A percentile compares a stretch with the other conserved stretches of the same genome.
Conservation (phyloP, 202 grass and related monocot species). For the Elaeis oleifera region DNA sequence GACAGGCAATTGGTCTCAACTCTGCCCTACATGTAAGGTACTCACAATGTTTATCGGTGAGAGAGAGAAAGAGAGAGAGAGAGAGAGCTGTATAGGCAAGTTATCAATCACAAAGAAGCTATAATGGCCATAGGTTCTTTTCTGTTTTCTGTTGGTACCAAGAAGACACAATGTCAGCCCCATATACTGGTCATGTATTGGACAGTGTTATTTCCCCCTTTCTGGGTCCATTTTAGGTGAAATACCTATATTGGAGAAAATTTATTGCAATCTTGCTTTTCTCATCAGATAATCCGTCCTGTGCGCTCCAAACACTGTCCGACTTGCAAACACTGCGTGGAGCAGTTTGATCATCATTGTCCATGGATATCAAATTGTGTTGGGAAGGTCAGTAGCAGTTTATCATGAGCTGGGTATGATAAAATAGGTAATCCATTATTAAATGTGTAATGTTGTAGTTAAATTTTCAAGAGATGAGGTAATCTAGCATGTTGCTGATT, state of each 20-base stretch:
- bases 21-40: constrained; percentile 97
- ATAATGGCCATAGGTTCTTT: too few relatives aligned
- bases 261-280: constrained; percentile 15
- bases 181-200: too few relatives aligned
- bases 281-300: constrained; percentile 88
- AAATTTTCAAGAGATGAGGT: too few relatives aligned
- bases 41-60: background rate
- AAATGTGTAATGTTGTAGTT: background rate
- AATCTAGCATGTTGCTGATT: too few relatives aligned
- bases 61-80: too few relatives aligned
- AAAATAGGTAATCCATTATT: background rate
- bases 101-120: background rate
- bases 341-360: constrained; percentile 96
- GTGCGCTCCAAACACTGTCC: constrained; percentile 96
- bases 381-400: constrained; percentile 59
- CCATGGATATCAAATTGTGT: constrained; percentile 99
- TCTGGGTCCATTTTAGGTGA: too few relatives aligned
- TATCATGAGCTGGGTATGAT: background rate
- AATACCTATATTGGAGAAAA: background rate
- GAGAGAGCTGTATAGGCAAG: background rate
- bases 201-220: too few relatives aligned
- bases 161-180: too few relatives aligned
- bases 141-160: too few relatives aligned
- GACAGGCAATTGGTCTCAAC: constrained; percentile 90
- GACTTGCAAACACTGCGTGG: constrained; percentile 78